phyloP scores from a whole-genome alignment of 148 eudicot genomes.

The Amaranthus palmeri region DNA sequence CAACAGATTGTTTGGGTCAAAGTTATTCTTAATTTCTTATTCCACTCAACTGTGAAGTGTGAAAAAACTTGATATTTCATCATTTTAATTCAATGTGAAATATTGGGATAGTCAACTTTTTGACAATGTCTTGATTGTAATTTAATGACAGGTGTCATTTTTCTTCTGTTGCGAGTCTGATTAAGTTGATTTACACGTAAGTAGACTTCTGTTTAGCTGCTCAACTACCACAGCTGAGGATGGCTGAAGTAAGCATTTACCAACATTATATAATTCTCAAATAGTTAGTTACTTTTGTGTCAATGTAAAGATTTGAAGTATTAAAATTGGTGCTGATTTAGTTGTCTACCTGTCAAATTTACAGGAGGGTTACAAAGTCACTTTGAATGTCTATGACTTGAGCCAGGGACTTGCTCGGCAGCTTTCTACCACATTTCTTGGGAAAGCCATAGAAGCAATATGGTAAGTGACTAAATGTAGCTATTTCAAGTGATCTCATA shows the following conservation, averaged over 20 bases:
- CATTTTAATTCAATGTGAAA: not conserved
- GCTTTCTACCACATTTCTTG: constrained; percentile 75
- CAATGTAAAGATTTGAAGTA: not conserved
- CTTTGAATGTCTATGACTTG: constrained; percentile 76
- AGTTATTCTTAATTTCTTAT: no score
- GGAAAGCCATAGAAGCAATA: constrained; percentile 83
- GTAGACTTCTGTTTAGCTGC: not conserved
- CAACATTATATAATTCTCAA: not conserved
- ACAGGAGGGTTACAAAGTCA: constrained; percentile 86
- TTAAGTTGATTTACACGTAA: not conserved
- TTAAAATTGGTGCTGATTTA: not conserved
- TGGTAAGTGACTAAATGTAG: constrained; percentile 46
- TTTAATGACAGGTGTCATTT: not conserved
- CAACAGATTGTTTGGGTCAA: no score
- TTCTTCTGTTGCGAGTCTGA: constrained; percentile 8
- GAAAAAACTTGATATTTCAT: no score
- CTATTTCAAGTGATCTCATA: not conserved
- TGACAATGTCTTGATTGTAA: not conserved
- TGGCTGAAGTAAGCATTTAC: constrained; percentile 40
- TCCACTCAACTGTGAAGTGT: no score
- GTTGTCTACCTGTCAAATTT: constrained; percentile 1
- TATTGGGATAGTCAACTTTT: not conserved
- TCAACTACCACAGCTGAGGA: constrained; percentile 15
- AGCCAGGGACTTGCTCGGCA: constrained; percentile 97
- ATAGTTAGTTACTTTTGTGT: not conserved